Evolutionary conservation across 345 rosid genomes (phyloP), one percentile per base, ranked within the genome.

Genomic region (Heritiera littoralis): DNA sequence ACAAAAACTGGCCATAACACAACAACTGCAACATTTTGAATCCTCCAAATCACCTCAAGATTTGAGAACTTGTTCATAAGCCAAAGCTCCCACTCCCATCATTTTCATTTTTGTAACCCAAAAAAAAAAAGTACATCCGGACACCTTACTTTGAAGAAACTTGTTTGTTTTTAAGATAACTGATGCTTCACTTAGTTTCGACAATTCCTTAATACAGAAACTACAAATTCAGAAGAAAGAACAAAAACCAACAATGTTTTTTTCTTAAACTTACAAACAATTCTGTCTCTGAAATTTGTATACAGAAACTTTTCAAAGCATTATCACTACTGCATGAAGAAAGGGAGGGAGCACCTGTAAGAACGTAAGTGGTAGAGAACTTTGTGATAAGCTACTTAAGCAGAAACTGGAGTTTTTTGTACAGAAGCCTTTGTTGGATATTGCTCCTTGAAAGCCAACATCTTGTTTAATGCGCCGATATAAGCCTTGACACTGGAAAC

Each of bases 401-500:
- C 92, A 15, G 88, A 83, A 74, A 88, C 85, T 0, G 74, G 56
- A 49, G 79, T 81, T 72, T 64, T 83, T 66, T 84, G 78, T n/a
- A 79, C 72, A 7, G 89, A 77, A 82, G 77, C 61, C 45, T 80
- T 79, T 11, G 52, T 67, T 1, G 87, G 78, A 35, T 75, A 3
- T 77, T 66, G 80, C 46, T 80, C 86, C 81, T 86, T 87, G 78
- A 92, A 89, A 60, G 93, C 89, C 17, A 92, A 61, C 97, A 96
- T 92, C 86, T 94, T 96, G 86, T 96, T 96, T 51, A 94, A 52
- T 66, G 98, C 99, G 28, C 95, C 91, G 0, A 92, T 73, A 73
- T 96, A 92, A 35, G 98, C 97, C 89, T 85, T 96, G 65, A 91
- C 97, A 79, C 99, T 96, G 40, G 98, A 96, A 76, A 92, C 99